Base-by-base conservation (phyloP, 2,329 filamentous ascomycete genomes). In the Trichoderma brevicompactum region DNA sequence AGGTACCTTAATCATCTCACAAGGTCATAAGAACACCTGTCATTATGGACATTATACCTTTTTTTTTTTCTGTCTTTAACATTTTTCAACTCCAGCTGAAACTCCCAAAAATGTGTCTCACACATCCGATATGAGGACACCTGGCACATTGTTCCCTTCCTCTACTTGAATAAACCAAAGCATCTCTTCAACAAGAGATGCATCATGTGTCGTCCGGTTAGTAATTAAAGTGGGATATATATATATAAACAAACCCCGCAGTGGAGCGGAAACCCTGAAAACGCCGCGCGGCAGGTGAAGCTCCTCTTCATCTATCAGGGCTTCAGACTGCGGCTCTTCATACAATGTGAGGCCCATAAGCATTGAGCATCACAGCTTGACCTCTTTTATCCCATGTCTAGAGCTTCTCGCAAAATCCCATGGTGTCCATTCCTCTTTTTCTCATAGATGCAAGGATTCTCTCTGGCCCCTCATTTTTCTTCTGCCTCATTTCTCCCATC, bases 251-350 rank as follows among this genome's bases (percentile, higher is more conserved):
- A 38, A 38, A 38, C 36, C 40, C 48, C 49, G 59, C 59, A 62
- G 40, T 53, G 40, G 49, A 62, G 59, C 59, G 59, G 49, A 48
- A 62, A 62, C 59, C 56, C 44, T 13, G 19, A 41, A 60, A 50
- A 60, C 44, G 56, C 43, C 48, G 58, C 36, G 36, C 23, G 34
- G 34, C 50, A 38, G 17, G 52, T 54, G 52, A 54, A 54, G 52
- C 49, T 38, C 49, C n/a, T 53, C 46, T 28, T 28, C 23, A 28
- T 28, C 23, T 28, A 62, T 43, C 23, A 34, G 40, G 23, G n/a
- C 59, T 15, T 19, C n/a, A 5, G 6, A 15, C 36, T 23, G 28
- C 38, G 32, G 23, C 48, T 12, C 23, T 34, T 48, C 5, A 50
- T 62, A 44, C 40, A 19, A 28, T 19, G 40, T 23, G 17, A 19